phyloP scores from a whole-genome alignment of 371 early-diverging fungal genomes.

The Syncephalastrum contaminatum region DNA sequence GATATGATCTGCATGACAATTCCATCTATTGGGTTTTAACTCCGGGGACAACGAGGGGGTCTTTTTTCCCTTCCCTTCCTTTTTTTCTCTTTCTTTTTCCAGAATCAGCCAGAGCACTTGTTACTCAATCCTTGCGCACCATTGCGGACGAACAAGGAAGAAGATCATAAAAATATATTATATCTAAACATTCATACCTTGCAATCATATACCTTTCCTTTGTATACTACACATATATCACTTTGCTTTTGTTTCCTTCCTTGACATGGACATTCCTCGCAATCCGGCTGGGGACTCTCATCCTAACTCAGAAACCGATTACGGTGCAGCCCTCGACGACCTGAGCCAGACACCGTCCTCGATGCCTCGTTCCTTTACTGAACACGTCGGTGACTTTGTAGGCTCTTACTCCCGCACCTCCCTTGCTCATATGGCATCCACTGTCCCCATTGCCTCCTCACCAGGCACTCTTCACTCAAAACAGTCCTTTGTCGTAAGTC shows the following conservation, averaged over 20 bases:
- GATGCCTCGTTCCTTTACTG: conserved; percentile 20
- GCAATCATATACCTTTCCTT: not conserved
- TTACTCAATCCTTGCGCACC: conserved; percentile 34
- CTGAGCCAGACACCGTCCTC: too few species aligned
- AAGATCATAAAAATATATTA: not conserved
- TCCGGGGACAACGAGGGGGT: not conserved
- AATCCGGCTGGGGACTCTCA: too few species aligned
- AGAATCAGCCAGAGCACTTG: conserved; percentile 34
- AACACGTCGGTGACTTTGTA: conserved; percentile 31
- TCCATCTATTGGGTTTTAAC: too few species aligned
- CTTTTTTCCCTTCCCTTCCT: too few species aligned
- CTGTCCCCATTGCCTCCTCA: conserved; percentile 20
- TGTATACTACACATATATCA: not conserved
- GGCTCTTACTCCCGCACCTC: conserved; percentile 45
- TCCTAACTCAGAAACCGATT: too few species aligned
- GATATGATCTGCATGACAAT: not conserved
- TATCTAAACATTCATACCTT: not conserved
- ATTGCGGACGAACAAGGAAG: conserved; percentile 42
- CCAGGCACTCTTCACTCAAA: conserved; percentile 4
- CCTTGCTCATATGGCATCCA: conserved; percentile 34
- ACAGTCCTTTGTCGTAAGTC: too few species aligned
- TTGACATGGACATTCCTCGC: too few species aligned
- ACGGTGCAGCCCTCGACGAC: too few species aligned
- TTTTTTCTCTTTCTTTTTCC: not conserved
- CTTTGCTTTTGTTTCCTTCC: not conserved